Evolutionary conservation across 805 yeast genomes (phyloP), one percentile per base, ranked within the genome.

Genomic region (Priceomyces haplophilus): DNA sequence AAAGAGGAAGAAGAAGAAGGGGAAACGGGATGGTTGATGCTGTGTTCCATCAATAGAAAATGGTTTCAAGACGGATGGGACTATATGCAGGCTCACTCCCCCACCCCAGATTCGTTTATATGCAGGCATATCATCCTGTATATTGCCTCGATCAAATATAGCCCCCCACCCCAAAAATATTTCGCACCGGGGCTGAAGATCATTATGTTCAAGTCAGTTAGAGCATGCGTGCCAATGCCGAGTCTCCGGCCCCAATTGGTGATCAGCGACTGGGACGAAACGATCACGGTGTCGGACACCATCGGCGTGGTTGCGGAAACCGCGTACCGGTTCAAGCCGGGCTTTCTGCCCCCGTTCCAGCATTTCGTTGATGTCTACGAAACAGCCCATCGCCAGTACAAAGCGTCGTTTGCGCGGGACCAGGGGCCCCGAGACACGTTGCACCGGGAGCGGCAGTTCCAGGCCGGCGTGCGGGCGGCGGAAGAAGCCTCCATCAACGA

Each of bases 261-360:
- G 8, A 66, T 80, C 1, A 58, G 75, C 3, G 88, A 82, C 50
- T 82, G 85, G 82, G 88, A 82, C 54, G 87, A 81, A 34, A 82
- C 88, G 0, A 68, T 79, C 20, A 80, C 88, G 0, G 48, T 52
- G 4, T 53, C 59, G 23, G 88, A 82, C 56, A 80, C 88, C 0
- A 73, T 82, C 21, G 56, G 56, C 19, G 52, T 76, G 4, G 64
- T 80, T n/a, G 78, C 80, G 11, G 60, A 69, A 27, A 69, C 78
- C 2, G 76, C 80, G 0, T 75, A 76, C 40, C 27, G 24, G 2
- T 40, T 53, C 12, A 66, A 70, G 34, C 72, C 73, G 3, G 55
- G 56, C n/a, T 60, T 64, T 34, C 53, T 52, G 3, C 69, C 73
- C 7, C 53, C 60, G 0, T 73, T 80, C 61, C 48, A 49, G 20